Base-by-base conservation (phyloP, 164 flowering plant genomes). In the Chimonanthus praecox region DNA sequence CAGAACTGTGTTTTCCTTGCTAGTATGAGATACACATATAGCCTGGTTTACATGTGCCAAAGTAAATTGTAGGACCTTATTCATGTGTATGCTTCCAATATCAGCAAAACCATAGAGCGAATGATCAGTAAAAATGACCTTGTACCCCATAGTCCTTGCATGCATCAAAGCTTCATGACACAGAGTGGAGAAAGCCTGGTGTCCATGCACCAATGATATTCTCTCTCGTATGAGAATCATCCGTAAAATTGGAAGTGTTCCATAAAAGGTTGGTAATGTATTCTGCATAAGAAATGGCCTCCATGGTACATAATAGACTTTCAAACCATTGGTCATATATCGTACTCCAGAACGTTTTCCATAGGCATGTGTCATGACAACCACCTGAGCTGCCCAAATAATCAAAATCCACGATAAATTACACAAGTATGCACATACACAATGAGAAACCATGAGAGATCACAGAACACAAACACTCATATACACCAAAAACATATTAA, bases 141-240 rank as follows among this genome's bases (percentile, higher is more conserved):
- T 93, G 82, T 90, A 93, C 5, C 97, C 99, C 98, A 95, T 95
- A 6, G 94, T 92, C 58, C 97, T 92, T 58, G 97, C 94, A 78
- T 93, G 99, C 98, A 95, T 92, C 71, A 93, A 70, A 77, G 99
- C 98, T 81, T 95, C 97, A 74, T 93, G 98, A 77, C 98, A 92
- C 16, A 95, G 89, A 76, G 99, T 94, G 61, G 97, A 94, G 77
- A 94, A 95, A 60, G 98, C 99, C 83, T 94, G 99, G 83, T 94
- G 98, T 33, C 97, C 99, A 75, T 95, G 99, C 67, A 94, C 95
- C 79, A 95, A 67, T 1, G 97, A 77, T 73, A 94, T 89, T 18
- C 76, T 88, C 78, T 95, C 98, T 58, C 97, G 86, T 75, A 95
- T 77, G 64, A 95, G 88, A 70, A 95, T 89, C 45, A 89, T 92